Percentiles rank a stretch among this genome's conserved stretches.
phyloP scores from a whole-genome alignment of 2,329 filamentous ascomycete genomes.

The Emericellopsis cladophorae region DNA sequence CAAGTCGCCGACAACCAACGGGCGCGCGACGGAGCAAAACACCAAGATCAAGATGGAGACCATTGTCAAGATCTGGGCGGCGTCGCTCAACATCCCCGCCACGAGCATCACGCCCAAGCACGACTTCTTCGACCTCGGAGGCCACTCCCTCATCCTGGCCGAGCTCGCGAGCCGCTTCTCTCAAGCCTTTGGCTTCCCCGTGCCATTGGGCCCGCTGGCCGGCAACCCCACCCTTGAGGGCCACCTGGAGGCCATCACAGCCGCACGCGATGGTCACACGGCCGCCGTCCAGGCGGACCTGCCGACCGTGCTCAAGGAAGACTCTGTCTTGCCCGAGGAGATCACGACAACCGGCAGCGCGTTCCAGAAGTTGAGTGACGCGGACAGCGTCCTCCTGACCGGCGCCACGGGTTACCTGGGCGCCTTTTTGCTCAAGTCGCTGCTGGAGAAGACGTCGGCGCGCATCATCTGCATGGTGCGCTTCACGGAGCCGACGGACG shows the following conservation, averaged over 20 bases:
- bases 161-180: constrained; percentile 61
- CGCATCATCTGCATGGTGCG: constrained; percentile 63
- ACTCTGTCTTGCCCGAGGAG: constrained; percentile 56
- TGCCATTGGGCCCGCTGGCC: constrained; percentile 59
- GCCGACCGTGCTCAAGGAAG: constrained; percentile 53
- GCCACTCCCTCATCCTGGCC: constrained; percentile 67
- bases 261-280: constrained; percentile 58
- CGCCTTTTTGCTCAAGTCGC: constrained; percentile 57
- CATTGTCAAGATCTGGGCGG: constrained; percentile 61
- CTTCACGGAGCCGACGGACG: constrained; percentile 53
- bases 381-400: constrained; percentile 58
- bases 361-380: constrained; percentile 48
- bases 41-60: constrained; percentile 54
- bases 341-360: constrained; percentile 44
- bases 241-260: constrained; percentile 58
- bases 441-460: constrained; percentile 56
- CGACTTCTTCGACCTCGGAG: constrained; percentile 72
- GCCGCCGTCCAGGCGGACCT: constrained; percentile 66
- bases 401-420: constrained; percentile 68
- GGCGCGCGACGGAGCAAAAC: constrained; percentile 33
- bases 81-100: constrained; percentile 51
- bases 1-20: constrained; percentile 24
- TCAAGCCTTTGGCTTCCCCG: constrained; percentile 57
- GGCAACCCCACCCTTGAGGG: constrained; percentile 60
- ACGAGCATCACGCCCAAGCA: constrained; percentile 54